Percentiles rank a stretch among this genome's conserved stretches.
These are phyloP conservation scores for Ophiostoma fasciatum DNA, from an alignment of 2,329 filamentous ascomycete genomes.

Conservation along the genomic window DNA sequence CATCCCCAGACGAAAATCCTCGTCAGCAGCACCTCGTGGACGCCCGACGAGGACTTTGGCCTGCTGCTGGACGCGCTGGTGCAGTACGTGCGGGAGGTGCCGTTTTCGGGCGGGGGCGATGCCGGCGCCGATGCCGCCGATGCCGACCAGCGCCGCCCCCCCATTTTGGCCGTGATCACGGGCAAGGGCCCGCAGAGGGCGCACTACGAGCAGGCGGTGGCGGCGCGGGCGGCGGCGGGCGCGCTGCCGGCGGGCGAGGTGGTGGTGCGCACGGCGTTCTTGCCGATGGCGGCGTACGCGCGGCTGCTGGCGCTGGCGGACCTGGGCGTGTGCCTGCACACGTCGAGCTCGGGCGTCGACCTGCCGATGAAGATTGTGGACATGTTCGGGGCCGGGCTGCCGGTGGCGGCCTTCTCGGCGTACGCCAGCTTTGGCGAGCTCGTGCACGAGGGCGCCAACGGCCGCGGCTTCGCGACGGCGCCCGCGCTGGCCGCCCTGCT, in stretches of 20 bases:
- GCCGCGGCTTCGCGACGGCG: constrained; percentile 64
- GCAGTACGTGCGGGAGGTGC: constrained; percentile 31
- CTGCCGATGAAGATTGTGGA: constrained; percentile 98
- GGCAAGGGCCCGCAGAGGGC: constrained; percentile 80
- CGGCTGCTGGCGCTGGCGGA: constrained; percentile 71
- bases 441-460: constrained; percentile 77
- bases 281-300: constrained; percentile 74
- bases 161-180: constrained; percentile 82
- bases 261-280: constrained; percentile 67
- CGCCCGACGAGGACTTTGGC: constrained; percentile 87
- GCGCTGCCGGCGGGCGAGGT: constrained; percentile 58
- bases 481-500: constrained; percentile 51
- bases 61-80: constrained; percentile 73
- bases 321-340: constrained; percentile 82
- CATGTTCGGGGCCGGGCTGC: constrained; percentile 91
- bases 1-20: constrained; percentile 31
- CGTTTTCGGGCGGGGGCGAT: constrained; percentile 8
- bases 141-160: constrained; percentile 30
- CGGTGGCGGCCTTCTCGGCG: constrained; percentile 70
- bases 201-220: constrained; percentile 55
- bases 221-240: constrained; percentile 41
- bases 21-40: constrained; percentile 95
- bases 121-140: too few relatives aligned
- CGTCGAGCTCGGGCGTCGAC: constrained; percentile 85
- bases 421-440: constrained; percentile 86